These are phyloP conservation scores for Mediolabrus comicus DNA, from an alignment of 108 stramenopile genomes.

Conservation along the genomic window DNA sequence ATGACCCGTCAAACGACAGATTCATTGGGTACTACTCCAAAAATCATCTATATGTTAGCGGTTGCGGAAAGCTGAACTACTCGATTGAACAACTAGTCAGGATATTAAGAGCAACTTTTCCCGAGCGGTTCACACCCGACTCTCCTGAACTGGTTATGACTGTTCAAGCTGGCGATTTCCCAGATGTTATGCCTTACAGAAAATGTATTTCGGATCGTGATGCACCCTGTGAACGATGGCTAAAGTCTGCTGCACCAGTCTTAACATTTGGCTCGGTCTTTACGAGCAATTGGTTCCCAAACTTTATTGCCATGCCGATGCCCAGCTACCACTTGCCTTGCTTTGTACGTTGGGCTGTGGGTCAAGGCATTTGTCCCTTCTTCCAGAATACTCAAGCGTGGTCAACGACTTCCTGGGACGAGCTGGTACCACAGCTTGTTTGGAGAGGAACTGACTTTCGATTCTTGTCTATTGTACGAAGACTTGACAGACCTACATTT, in stretches of 20 bases:
- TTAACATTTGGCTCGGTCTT: neutral
- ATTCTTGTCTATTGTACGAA: neutral
- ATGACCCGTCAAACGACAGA: neutral
- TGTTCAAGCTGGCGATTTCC: neutral
- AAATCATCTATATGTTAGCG: neutral
- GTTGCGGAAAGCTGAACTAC: neutral
- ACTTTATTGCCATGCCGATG: neutral
- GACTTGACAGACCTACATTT: neutral
- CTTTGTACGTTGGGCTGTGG: neutral
- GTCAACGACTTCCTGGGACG: neutral
- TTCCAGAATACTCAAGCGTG: neutral
- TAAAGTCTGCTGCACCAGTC: neutral
- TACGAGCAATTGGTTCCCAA: neutral
- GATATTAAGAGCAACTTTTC: neutral
- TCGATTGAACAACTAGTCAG: neutral
- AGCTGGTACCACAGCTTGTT: slow-evolving; percentile 21
- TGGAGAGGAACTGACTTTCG: slow-evolving; percentile 38
- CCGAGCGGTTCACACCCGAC: slow-evolving; percentile 8
- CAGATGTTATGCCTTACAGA: neutral
- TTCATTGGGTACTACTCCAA: neutral
- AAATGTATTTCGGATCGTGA: neutral
- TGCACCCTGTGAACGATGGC: neutral
- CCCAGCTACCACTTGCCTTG: neutral
- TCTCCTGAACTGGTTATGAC: neutral
- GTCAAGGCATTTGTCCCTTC: neutral